These are phyloP conservation scores for Domatiomyces globalis DNA, from an alignment of 2,329 filamentous ascomycete species.

Conservation along the genomic window DNA sequence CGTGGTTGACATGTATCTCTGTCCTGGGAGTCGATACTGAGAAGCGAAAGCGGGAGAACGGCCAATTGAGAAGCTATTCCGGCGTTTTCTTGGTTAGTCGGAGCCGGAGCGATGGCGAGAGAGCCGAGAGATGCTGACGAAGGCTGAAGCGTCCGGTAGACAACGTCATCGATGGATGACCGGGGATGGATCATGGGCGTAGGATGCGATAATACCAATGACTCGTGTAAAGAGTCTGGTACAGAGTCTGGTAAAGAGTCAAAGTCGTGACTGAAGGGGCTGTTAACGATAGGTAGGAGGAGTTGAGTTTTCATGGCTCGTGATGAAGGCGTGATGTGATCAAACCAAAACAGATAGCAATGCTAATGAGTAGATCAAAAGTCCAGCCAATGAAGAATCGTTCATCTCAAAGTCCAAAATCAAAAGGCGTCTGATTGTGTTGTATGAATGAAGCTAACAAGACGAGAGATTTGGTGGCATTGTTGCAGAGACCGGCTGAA, in stretches of 20 bases:
- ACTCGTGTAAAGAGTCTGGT: constrained; percentile 6
- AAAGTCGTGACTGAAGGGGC: constrained; percentile 11
- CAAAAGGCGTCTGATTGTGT: neutral
- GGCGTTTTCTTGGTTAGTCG: constrained; percentile 7
- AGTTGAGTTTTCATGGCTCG: constrained; percentile 13
- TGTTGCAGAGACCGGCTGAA: neutral
- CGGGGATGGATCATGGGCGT: constrained; percentile 1
- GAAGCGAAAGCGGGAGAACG: neutral
- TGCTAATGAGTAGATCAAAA: constrained; percentile 10
- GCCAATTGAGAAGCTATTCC: neutral
- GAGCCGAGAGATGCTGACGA: constrained; percentile 9
- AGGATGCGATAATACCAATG: neutral
- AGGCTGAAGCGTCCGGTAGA: constrained; percentile 6
- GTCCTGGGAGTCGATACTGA: neutral
- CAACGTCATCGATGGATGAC: constrained; percentile 5
- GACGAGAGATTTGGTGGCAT: neutral
- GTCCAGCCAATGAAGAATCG: constrained; percentile 10
- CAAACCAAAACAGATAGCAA: constrained; percentile 8
- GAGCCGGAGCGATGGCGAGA: constrained; percentile 4
- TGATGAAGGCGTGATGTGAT: constrained; percentile 5
- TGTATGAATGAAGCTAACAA: neutral
- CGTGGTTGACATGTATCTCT: neutral
- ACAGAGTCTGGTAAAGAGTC: constrained; percentile 3
- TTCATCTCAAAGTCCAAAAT: neutral
- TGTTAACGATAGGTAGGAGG: constrained; percentile 9